Evolutionary conservation across 1,284 basidiomycete species (phyloP), one percentile per base, ranked within the genome.

Genomic region (Exobasidium cylindrosporum): DNA sequence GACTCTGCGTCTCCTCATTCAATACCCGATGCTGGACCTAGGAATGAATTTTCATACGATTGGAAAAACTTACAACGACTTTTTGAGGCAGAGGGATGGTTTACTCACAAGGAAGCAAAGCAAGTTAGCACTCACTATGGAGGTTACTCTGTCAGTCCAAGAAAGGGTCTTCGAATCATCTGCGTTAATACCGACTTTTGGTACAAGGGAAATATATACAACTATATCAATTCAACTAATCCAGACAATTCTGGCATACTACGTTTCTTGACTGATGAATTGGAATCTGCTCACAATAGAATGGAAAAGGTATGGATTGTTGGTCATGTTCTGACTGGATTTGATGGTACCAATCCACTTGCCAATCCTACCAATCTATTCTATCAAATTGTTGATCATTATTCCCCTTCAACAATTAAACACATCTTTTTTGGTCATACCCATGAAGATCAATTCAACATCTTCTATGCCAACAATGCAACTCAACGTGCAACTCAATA

Each of bases 401-500:
- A 86, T 79, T 87, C 89, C 3, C 83, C 83, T 14, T 88, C 90
- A 74, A 88, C 90, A 61, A 89, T 91, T 63, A 87, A 88, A 30
- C 87, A 88, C 87, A 68, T 90, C 49, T 90, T 91, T 82, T 90
- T 84, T 72, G 89, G 89, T 1, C 90, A 91, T 76, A 88, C 88
- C 0, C 89, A 91, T 66, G 89, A 91, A 76, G 90, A 91, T 76
- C 85, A 89, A 78, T 77, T 89, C 60, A 86, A 86, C 86, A 86
- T 91, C 52, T 91, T 86, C 79, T 91, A 91, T 74, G 87, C 89
- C 73, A 89, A 89, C 75, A 89, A 83, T 35, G 90, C 87, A 0
- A 80, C 80, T 28, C 31, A 46, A n/a, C 57, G 17, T 11, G 28
- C 32, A 21, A 47, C 58, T 0, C 49, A 61, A 13, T 29, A 56